Base-by-base conservation (phyloP, 2,329 filamentous ascomycete species). In the Xylaria arbuscula region DNA sequence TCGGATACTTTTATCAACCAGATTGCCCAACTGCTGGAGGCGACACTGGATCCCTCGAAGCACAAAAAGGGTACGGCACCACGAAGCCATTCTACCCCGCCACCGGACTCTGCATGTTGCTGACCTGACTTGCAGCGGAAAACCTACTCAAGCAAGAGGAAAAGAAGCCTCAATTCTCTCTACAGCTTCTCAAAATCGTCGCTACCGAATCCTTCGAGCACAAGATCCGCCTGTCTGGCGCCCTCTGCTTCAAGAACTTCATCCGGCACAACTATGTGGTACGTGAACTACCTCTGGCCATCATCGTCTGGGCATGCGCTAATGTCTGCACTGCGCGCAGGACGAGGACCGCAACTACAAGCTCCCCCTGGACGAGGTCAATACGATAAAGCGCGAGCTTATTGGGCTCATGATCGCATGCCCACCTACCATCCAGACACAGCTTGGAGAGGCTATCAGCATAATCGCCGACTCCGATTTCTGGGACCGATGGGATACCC, bases 401-500 rank as follows among this genome's bases (percentile, higher is more conserved):
- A 95, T 99, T 76, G 95, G 93, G 66, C 86, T 99, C 75, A 99
- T 99, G 96, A 97, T 98, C 76, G 90, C 91, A 9, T 94, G 96
- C 28, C 96, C 95, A 3, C 81, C 92, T 19, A 91, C 89, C 68
- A 92, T 99, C 72, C 97, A 98, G 82, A 90, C 93, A 69, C 96
- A 99, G 82, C 88, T 99, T 45, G 96, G 96, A 74, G 96, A 98
- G 78, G 94, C 96, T 70, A 97, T 98, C 80, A 98, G 95, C 82
- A 89, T 97, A 75, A 98, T 99, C 76, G 96, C 96, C 69, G 95
- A 98, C 81, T 98, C 94, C 73, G 96, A 99, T 80, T 99, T 99
- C 81, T 99, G 92, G 91, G 87, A 92, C 80, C 88, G 92, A 76
- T 99, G 96, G 96, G 92, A 98, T 77, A 97, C 94, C n/a, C 86